phyloP scores from a whole-genome alignment of 2,329 filamentous ascomycete genomes.

The Epichloe elymi region DNA sequence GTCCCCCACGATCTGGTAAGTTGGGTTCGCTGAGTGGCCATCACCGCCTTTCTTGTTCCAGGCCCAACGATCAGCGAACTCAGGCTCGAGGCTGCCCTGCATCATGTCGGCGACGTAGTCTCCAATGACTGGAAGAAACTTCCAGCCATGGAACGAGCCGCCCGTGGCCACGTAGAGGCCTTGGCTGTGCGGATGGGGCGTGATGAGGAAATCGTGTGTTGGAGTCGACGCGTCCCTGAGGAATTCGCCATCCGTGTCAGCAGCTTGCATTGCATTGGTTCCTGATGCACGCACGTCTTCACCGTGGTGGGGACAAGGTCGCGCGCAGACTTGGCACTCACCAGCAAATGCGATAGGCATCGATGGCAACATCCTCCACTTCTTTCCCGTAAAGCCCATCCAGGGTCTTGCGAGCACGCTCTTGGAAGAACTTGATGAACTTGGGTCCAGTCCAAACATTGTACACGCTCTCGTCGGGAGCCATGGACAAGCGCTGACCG shows the following conservation, averaged over 20 bases:
- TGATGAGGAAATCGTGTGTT: constrained; percentile 49
- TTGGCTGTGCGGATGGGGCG: constrained; percentile 32
- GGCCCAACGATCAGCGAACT: constrained; percentile 28
- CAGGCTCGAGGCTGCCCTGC: constrained; percentile 24
- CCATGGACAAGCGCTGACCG: constrained; percentile 38
- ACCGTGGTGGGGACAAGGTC: constrained; percentile 2
- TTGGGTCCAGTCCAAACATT: constrained; percentile 26
- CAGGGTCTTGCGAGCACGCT: constrained; percentile 26
- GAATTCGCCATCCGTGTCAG: not conserved
- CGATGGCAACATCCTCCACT: constrained; percentile 24
- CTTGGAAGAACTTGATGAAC: constrained; percentile 29
- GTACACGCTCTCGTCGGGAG: constrained; percentile 30
- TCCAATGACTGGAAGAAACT: constrained; percentile 50
- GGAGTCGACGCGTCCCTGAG: constrained; percentile 48
- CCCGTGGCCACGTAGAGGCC: constrained; percentile 48
- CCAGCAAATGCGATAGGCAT: constrained; percentile 34
- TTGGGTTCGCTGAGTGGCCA: constrained; percentile 28
- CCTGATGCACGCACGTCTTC: not conserved
- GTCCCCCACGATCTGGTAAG: constrained; percentile 28
- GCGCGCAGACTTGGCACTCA: constrained; percentile 13
- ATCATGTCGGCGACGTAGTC: constrained; percentile 42
- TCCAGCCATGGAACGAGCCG: constrained; percentile 52
- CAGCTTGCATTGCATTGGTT: constrained; percentile 2
- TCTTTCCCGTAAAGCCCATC: constrained; percentile 29
- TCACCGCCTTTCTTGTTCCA: constrained; percentile 31